Percentiles rank a stretch among this genome's conserved stretches.
phyloP scores from a whole-genome alignment of 2,329 filamentous ascomycete species.

The Fusarium guadeloupense region DNA sequence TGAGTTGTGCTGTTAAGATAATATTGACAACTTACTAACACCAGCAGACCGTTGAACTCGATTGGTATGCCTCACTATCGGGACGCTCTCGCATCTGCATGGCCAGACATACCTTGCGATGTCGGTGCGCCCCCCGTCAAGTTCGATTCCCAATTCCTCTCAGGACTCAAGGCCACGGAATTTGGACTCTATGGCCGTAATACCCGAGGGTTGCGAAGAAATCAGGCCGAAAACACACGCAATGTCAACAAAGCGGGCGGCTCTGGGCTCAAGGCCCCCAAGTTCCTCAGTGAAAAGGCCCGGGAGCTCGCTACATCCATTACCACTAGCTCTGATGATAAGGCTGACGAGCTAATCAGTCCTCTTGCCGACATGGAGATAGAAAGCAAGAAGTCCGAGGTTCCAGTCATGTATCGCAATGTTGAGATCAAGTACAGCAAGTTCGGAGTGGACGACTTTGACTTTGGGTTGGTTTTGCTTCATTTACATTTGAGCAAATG shows the following conservation, averaged over 20 bases:
- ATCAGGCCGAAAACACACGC: slow-evolving; percentile 84
- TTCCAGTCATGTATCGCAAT: slow-evolving; percentile 88
- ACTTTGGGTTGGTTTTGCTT: slow-evolving; percentile 77
- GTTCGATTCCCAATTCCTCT: slow-evolving; percentile 75
- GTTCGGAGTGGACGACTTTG: slow-evolving; percentile 99
- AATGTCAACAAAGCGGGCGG: slow-evolving; percentile 67
- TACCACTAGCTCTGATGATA: slow-evolving; percentile 53
- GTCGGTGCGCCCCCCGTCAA: slow-evolving; percentile 83
- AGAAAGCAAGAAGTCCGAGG: slow-evolving; percentile 80
- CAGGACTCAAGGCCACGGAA: slow-evolving; percentile 74
- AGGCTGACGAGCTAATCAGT: slow-evolving; percentile 67
- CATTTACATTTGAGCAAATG: not conserved
- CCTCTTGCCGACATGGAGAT: slow-evolving; percentile 74
- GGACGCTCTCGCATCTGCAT: slow-evolving; percentile 85
- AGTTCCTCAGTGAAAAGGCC: slow-evolving; percentile 94
- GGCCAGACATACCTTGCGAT: slow-evolving; percentile 88
- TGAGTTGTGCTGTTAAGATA: slow-evolving; percentile 52
- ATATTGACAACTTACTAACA: slow-evolving; percentile 4
- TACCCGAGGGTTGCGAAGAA: slow-evolving; percentile 75
- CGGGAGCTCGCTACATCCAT: slow-evolving; percentile 68
- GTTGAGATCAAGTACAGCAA: slow-evolving; percentile 99
- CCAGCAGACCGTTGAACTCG: slow-evolving; percentile 75
- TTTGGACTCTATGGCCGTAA: slow-evolving; percentile 83
- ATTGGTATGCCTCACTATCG: slow-evolving; percentile 95
- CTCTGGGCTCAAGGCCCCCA: slow-evolving; percentile 76